Evolutionary conservation across 225 moss, liverwort and hornwort genomes (phyloP).

Genomic region (Rhytidiadelphus loreus): DNA sequence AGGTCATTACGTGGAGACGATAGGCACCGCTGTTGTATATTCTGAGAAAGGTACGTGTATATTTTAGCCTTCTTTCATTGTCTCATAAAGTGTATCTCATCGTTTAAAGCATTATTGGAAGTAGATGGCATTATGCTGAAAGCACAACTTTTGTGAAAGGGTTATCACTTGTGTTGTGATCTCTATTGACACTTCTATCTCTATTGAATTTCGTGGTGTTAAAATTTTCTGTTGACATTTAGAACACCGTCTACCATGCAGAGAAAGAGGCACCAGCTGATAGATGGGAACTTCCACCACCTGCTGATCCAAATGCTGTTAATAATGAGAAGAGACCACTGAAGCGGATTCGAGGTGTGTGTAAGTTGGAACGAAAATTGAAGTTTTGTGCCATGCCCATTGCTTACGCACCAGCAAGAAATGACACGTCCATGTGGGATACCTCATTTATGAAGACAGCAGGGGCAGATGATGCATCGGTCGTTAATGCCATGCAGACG

Average conservation of each 20-base stretch:
- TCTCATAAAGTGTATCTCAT: not conserved
- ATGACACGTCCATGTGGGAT: not conserved
- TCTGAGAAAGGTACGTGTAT: constrained; percentile 28
- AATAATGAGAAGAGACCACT: constrained; percentile 4
- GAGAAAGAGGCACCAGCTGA: constrained; percentile 2
- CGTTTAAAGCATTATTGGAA: not conserved
- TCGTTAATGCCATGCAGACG: not conserved
- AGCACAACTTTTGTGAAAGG: not conserved
- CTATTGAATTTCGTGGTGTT: not conserved
- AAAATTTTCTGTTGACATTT: not conserved
- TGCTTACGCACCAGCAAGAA: not conserved
- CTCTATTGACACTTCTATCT: not conserved
- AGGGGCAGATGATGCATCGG: not conserved
- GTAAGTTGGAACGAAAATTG: constrained; percentile 36
- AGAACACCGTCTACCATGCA: not conserved
- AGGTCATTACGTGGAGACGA: constrained; percentile 38
- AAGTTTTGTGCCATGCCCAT: constrained; percentile 32
- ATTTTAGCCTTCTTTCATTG: not conserved
- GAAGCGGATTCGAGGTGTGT: constrained; percentile 33
- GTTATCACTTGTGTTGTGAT: not conserved
- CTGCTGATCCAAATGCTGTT: not conserved
- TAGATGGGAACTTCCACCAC: not conserved
- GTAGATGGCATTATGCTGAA: not conserved
- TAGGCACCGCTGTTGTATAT: constrained; percentile 36
- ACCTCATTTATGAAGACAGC: not conserved